A percentile compares a stretch with the other conserved stretches of the same genome.
These are phyloP conservation scores for Aureobasidium sp. DNA, from an alignment of 2,329 filamentous ascomycete genomes.

Conservation along the genomic window DNA sequence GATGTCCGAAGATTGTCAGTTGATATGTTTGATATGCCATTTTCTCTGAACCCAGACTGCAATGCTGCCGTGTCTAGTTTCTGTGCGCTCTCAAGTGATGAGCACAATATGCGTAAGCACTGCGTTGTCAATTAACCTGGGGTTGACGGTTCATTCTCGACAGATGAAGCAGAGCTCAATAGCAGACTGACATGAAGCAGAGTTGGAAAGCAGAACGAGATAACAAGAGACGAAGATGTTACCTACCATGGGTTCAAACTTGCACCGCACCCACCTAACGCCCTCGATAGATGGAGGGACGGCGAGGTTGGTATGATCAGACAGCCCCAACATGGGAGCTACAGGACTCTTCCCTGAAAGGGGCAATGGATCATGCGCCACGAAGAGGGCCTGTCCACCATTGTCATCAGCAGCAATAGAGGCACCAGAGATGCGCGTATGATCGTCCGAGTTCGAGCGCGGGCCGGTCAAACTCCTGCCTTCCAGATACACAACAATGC, in stretches of 20 bases:
- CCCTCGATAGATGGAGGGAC: neutral
- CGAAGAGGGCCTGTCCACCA: conserved; percentile 75
- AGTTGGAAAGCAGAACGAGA: neutral
- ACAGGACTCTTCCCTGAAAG: neutral
- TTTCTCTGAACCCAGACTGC: conserved; percentile 81
- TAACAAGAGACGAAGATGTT: neutral
- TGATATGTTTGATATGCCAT: conserved; percentile 64
- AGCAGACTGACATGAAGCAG: neutral
- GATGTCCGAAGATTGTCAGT: conserved; percentile 30
- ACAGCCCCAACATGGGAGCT: neutral
- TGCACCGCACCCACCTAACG: conserved; percentile 58
- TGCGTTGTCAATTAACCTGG: conserved; percentile 32
- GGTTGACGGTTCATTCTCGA: neutral
- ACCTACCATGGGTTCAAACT: conserved; percentile 89
- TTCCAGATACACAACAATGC: conserved; percentile 82
- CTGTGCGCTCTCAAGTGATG: conserved; percentile 67
- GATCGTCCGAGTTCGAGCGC: neutral
- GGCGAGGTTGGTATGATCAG: neutral
- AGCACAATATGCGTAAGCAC: conserved; percentile 82
- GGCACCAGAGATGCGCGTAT: conserved; percentile 13
- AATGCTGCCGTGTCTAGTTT: conserved; percentile 65
- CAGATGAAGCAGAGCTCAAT: neutral
- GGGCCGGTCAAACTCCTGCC: conserved; percentile 42
- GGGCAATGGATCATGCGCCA: conserved; percentile 56
- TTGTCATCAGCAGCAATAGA: conserved; percentile 69